Evolutionary conservation across 192 early-diverging fungal genomes (phyloP).

Genomic region (Coemansia biformis): DNA sequence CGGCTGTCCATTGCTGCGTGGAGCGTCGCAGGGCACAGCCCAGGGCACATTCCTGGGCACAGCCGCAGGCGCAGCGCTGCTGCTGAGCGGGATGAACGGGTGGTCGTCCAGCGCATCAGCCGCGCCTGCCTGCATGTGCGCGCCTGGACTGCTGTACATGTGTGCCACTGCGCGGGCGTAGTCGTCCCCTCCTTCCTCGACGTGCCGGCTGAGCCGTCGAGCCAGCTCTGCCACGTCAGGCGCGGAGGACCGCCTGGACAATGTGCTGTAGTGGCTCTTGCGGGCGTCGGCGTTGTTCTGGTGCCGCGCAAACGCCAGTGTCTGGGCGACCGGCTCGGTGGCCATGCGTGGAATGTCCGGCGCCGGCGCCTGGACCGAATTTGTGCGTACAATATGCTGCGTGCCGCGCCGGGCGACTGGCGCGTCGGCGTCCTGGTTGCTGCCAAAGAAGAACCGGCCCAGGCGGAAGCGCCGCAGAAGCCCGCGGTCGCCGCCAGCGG

Average conservation of each 20-base stretch:
- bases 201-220: slow-evolving; percentile 20
- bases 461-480: slow-evolving; percentile 41
- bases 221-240: slow-evolving; percentile 31
- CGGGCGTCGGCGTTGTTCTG: slow-evolving; percentile 13
- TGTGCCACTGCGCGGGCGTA: not conserved
- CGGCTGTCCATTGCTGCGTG: not conserved
- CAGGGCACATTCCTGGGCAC: not conserved
- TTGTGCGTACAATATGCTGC: slow-evolving; percentile 18
- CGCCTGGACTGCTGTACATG: not conserved
- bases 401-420: slow-evolving; percentile 4
- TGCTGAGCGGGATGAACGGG: slow-evolving; percentile 7
- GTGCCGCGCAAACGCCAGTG: slow-evolving; percentile 2
- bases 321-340: not conserved
- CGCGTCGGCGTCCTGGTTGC: not conserved
- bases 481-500: slow-evolving; percentile 39
- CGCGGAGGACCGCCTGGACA: slow-evolving; percentile 43
- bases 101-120: slow-evolving; percentile 3
- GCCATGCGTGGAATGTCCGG: slow-evolving; percentile 9
- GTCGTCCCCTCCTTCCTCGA: slow-evolving; percentile 5
- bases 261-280: slow-evolving; percentile 35
- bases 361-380: slow-evolving; percentile 27
- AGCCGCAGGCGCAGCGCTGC: not conserved
- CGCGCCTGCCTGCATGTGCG: not conserved
- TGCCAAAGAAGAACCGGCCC: slow-evolving; percentile 41
- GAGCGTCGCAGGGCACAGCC: not conserved